Conservation (phyloP, 2,329 filamentous ascomycete genomes). For the Plenodomus tracheiphilus region DNA sequence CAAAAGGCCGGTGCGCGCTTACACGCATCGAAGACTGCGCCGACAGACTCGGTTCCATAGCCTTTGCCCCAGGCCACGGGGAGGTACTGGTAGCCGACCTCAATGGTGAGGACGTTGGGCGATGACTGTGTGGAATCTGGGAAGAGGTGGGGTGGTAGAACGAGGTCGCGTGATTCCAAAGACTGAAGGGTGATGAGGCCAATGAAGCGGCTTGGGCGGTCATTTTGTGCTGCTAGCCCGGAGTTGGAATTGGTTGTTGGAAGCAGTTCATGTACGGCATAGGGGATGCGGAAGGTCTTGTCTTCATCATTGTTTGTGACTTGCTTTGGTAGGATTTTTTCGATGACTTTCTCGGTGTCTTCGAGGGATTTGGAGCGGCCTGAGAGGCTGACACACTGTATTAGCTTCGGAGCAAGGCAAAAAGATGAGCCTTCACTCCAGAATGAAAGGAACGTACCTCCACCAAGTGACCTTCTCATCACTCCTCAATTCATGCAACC, state of each 20-base stretch:
- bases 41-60: slow-evolving; percentile 25
- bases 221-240: background rate
- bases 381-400: slow-evolving; percentile 21
- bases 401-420: slow-evolving; percentile 1
- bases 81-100: slow-evolving; percentile 28
- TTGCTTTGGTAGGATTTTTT: slow-evolving; percentile 14
- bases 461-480: slow-evolving; percentile 34
- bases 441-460: too few relatives aligned
- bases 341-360: slow-evolving; percentile 31
- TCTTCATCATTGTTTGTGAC: slow-evolving; percentile 9
- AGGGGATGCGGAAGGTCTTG: slow-evolving; percentile 26
- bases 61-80: slow-evolving; percentile 27
- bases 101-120: slow-evolving; percentile 21
- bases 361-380: slow-evolving; percentile 28
- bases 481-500: slow-evolving; percentile 39
- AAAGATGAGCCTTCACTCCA: background rate
- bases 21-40: slow-evolving; percentile 26
- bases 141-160: slow-evolving; percentile 14
- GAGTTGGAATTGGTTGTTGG: background rate
- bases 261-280: slow-evolving; percentile 33
- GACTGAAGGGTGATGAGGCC: slow-evolving; percentile 28
- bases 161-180: slow-evolving; percentile 14
- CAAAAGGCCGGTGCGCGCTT: slow-evolving; percentile 22
- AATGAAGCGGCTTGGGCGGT: slow-evolving; percentile 16
- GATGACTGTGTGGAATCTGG: slow-evolving; percentile 7